Evolutionary conservation across 768 basidiomycete genomes (phyloP).

Genomic region (Roridomyces roridus): DNA sequence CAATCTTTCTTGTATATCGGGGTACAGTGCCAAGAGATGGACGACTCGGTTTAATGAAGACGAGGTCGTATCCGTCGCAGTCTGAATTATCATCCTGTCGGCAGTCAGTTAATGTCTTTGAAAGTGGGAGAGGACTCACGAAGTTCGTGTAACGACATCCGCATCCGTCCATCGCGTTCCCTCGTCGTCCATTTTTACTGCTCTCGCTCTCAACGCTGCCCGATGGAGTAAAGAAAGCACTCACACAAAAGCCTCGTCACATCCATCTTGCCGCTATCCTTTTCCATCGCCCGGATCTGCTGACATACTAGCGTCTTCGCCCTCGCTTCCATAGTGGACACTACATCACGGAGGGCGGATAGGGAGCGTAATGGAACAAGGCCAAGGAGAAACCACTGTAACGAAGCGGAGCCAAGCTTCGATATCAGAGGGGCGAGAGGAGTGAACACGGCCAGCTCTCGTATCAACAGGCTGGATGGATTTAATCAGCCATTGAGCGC

Average conservation of each 20-base stretch:
- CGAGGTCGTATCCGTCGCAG: slow-evolving; percentile 11
- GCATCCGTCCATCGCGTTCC: slow-evolving; percentile 24
- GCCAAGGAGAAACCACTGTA: slow-evolving; percentile 41
- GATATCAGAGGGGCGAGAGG: slow-evolving; percentile 22
- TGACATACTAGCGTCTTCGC: slow-evolving; percentile 39
- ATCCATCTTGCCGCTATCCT: slow-evolving; percentile 43
- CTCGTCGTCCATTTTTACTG: slow-evolving; percentile 38
- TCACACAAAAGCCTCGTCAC: slow-evolving; percentile 52
- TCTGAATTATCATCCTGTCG: slow-evolving; percentile 24
- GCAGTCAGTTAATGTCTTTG: background rate
- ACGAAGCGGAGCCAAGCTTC: slow-evolving; percentile 32
- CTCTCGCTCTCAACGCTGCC: background rate
- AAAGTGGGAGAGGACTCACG: slow-evolving; percentile 25
- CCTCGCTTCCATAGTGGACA: slow-evolving; percentile 41
- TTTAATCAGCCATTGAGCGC: background rate
- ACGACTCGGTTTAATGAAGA: slow-evolving; percentile 11
- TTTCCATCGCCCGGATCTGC: no score
- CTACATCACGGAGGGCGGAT: slow-evolving; percentile 38
- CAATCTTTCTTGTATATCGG: slow-evolving; percentile 41
- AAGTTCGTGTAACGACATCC: slow-evolving; percentile 47
- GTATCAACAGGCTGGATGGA: slow-evolving; percentile 1
- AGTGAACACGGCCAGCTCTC: slow-evolving; percentile 10
- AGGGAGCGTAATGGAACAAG: slow-evolving; percentile 38
- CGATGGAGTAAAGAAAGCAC: slow-evolving; percentile 16
- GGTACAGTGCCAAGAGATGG: slow-evolving; percentile 24